These are phyloP conservation scores for Sphagnurus paluster DNA, from an alignment of 1,284 basidiomycete species.

Conservation along the genomic window DNA sequence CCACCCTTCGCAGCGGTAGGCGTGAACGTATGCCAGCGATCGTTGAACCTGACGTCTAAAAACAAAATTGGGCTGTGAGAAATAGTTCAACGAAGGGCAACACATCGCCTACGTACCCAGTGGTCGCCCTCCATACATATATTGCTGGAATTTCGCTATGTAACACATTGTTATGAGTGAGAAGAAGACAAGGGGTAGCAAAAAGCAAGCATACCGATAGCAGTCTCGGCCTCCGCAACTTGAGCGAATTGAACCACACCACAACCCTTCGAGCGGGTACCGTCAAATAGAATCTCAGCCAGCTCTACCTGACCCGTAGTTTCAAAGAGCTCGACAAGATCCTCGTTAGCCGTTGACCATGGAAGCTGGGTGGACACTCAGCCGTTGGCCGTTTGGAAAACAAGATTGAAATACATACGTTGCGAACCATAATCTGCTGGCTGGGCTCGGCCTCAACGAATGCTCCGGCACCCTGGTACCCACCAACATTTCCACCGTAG, in stretches of 20 bases:
- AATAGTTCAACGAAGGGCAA: neutral
- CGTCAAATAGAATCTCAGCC: conserved; percentile 93
- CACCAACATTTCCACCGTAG: conserved; percentile 34
- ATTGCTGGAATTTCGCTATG: conserved; percentile 86
- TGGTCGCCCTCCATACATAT: conserved; percentile 88
- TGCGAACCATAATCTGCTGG: conserved; percentile 97
- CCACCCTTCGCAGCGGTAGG: conserved; percentile 83
- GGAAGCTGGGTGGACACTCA: conserved; percentile 63
- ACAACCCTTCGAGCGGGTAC: conserved; percentile 87
- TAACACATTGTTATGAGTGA: conserved; percentile 1
- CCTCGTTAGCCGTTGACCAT: conserved; percentile 99
- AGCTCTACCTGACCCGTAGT: conserved; percentile 94
- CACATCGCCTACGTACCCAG: conserved; percentile 55
- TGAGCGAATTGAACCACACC: conserved; percentile 96
- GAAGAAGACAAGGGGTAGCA: conserved; percentile 1
- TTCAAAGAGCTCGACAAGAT: conserved; percentile 96
- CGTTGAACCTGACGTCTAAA: conserved; percentile 87
- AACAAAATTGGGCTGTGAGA: conserved; percentile 4
- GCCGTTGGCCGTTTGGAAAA: neutral
- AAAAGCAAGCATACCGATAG: conserved; percentile 63
- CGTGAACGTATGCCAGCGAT: conserved; percentile 89
- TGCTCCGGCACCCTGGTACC: conserved; percentile 29
- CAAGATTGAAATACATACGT: conserved; percentile 59
- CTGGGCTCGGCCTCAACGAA: conserved; percentile 73
- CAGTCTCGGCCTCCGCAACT: conserved; percentile 87